These are phyloP conservation scores for Diplogelasinospora grovesii DNA, from an alignment of 495 filamentous ascomycete species.

Conservation along the genomic window DNA sequence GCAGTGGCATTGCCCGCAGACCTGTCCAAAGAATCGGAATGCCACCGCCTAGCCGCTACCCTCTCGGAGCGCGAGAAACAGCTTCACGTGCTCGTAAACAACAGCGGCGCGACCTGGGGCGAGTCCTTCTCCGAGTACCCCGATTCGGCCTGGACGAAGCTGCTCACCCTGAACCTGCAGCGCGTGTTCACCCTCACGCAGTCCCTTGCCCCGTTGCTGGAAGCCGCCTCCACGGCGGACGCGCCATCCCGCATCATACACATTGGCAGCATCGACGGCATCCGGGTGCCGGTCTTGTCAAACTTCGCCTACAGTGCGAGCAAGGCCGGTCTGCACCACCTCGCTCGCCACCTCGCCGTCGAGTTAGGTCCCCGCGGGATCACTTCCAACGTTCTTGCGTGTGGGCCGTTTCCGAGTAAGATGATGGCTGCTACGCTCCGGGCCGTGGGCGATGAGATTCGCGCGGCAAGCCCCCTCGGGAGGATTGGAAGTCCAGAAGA, in stretches of 20 bases:
- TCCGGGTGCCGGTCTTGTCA: conserved; percentile 62
- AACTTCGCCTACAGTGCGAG: conserved; percentile 70
- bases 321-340: conserved; percentile 72
- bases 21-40: conserved; percentile 38
- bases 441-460: conserved; percentile 54
- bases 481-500: conserved; percentile 66
- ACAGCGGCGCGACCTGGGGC: conserved; percentile 75
- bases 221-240: conserved; percentile 43
- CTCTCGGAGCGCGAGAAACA: conserved; percentile 54
- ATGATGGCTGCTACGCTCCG: conserved; percentile 74
- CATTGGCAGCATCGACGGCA: conserved; percentile 69
- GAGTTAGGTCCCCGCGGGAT: conserved; percentile 65
- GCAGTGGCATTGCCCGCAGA: conserved; percentile 34
- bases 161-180: conserved; percentile 74
- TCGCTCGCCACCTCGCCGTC: conserved; percentile 62
- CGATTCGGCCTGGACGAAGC: conserved; percentile 62
- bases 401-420: conserved; percentile 74
- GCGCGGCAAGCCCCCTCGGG: conserved; percentile 57
- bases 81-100: conserved; percentile 74
- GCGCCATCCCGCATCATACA: conserved; percentile 64
- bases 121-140: conserved; percentile 65
- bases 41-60: conserved; percentile 56
- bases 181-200: conserved; percentile 75
- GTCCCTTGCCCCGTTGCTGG: conserved; percentile 63
- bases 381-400: conserved; percentile 53